Percentiles rank a stretch among this genome's conserved stretches.
Evolutionary conservation across 306 rosid species (phyloP).

Genomic region (Medicago arabica): DNA sequence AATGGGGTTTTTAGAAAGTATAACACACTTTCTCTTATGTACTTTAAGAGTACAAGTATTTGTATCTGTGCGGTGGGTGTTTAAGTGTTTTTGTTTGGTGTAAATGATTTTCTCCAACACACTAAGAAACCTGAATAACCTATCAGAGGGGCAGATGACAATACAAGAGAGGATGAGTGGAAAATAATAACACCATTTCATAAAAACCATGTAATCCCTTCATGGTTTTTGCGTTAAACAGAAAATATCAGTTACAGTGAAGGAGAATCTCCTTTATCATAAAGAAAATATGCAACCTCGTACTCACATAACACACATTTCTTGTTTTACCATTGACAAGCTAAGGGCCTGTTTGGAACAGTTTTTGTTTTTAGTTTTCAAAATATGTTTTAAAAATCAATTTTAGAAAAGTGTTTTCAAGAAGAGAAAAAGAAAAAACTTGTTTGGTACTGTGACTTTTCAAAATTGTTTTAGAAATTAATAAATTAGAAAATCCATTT

Average conservation of each 20-base stretch:
- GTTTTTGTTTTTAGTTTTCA: too few species aligned
- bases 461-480: too few species aligned
- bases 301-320: neutral
- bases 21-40: neutral
- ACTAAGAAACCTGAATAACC: neutral
- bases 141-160: neutral
- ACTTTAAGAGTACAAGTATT: neutral
- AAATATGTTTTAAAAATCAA: too few species aligned
- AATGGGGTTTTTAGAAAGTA: slow-evolving; percentile 2
- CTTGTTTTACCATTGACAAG: slow-evolving; percentile 12
- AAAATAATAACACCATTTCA: neutral
- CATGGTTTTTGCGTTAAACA: neutral
- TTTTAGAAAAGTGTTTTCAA: too few species aligned
- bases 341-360: too few species aligned
- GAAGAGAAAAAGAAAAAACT: too few species aligned
- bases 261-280: slow-evolving; percentile 21
- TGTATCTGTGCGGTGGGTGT: slow-evolving; percentile 3
- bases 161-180: neutral
- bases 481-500: too few species aligned
- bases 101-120: neutral
- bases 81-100: neutral
- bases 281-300: slow-evolving; percentile 19
- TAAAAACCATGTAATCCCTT: neutral
- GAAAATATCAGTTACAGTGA: slow-evolving; percentile 2
- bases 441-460: too few species aligned